These are phyloP conservation scores for Tillandsia leiboldiana DNA, from an alignment of 176 grass and related monocot genomes.

Conservation along the genomic window DNA sequence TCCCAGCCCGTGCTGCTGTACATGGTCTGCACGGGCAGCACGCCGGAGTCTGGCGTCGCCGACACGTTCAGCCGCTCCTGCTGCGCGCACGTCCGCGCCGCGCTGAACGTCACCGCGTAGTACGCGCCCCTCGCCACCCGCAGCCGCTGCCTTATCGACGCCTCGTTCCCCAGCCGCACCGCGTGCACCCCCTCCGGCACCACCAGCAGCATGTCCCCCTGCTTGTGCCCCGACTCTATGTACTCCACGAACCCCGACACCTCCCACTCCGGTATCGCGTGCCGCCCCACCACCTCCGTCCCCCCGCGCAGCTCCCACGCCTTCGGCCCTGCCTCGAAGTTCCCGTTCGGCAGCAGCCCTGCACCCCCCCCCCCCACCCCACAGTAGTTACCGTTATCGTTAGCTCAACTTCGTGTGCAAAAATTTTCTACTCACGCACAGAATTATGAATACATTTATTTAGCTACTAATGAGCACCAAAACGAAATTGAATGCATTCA, in stretches of 20 bases:
- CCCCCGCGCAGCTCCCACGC: slow-evolving; percentile 45
- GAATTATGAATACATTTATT: too few relatives aligned
- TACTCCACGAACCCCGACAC: slow-evolving; percentile 79
- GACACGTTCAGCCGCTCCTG: slow-evolving; percentile 74
- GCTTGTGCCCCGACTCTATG: slow-evolving; percentile 89
- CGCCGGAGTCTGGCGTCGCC: slow-evolving; percentile 62
- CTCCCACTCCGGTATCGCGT: slow-evolving; percentile 55
- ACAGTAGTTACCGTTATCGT: too few relatives aligned
- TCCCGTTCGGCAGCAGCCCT: slow-evolving; percentile 78
- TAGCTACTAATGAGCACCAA: too few relatives aligned
- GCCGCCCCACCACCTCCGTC: slow-evolving; percentile 43
- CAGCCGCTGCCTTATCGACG: slow-evolving; percentile 58
- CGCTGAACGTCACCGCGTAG: slow-evolving; percentile 91
- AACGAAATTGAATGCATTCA: too few relatives aligned
- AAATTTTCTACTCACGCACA: too few relatives aligned
- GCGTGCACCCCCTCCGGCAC: slow-evolving; percentile 84
- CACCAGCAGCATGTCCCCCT: slow-evolving; percentile 85
- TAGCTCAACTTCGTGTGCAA: background rate
- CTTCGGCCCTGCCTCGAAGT: slow-evolving; percentile 67
- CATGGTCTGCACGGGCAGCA: slow-evolving; percentile 76
- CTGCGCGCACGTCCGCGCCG: slow-evolving; percentile 85
- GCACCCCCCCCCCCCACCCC: too few relatives aligned
- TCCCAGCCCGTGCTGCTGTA: slow-evolving; percentile 95
- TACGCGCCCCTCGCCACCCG: slow-evolving; percentile 35
- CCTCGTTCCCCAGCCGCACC: slow-evolving; percentile 81